A percentile compares a stretch with the other conserved stretches of the same genome.
Evolutionary conservation across 2,329 filamentous ascomycete genomes (phyloP).

Genomic region (Aspergillus calidoustus): DNA sequence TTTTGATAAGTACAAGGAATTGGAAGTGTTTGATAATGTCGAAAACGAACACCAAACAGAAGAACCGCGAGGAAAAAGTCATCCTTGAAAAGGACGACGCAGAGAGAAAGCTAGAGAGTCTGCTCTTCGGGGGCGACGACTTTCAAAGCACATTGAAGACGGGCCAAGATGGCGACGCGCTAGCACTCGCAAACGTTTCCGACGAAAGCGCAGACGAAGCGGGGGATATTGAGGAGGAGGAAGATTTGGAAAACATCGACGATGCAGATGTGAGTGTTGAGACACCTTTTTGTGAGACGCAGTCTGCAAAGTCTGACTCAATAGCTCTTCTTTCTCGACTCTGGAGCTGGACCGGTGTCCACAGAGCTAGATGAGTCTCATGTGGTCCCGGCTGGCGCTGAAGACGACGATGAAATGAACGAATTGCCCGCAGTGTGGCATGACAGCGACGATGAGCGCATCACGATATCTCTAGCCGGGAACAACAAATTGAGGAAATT

Average conservation of each 20-base stretch:
- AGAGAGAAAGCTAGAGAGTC: conserved; percentile 82
- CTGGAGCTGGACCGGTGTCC: conserved; percentile 55
- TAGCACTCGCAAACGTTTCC: conserved; percentile 41
- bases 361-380: conserved; percentile 36
- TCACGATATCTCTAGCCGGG: conserved; percentile 79
- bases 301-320: not conserved
- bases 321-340: conserved; percentile 80
- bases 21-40: conserved; percentile 29
- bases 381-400: conserved; percentile 45
- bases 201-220: conserved; percentile 34
- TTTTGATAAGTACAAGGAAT: too few species aligned
- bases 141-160: conserved; percentile 76
- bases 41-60: conserved; percentile 35
- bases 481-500: conserved; percentile 80
- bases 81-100: conserved; percentile 73
- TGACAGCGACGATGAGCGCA: conserved; percentile 91
- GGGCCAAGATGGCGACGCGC: conserved; percentile 52
- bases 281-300: not conserved
- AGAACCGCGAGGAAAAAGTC: conserved; percentile 30
- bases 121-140: conserved; percentile 84
- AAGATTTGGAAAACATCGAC: conserved; percentile 66
- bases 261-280: conserved; percentile 69
- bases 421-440: conserved; percentile 67
- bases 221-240: conserved; percentile 45
- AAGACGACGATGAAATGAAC: conserved; percentile 37